These are phyloP conservation scores for Botrytis cinerea DNA, from an alignment of 2,329 filamentous ascomycete species.

Conservation along the genomic window DNA sequence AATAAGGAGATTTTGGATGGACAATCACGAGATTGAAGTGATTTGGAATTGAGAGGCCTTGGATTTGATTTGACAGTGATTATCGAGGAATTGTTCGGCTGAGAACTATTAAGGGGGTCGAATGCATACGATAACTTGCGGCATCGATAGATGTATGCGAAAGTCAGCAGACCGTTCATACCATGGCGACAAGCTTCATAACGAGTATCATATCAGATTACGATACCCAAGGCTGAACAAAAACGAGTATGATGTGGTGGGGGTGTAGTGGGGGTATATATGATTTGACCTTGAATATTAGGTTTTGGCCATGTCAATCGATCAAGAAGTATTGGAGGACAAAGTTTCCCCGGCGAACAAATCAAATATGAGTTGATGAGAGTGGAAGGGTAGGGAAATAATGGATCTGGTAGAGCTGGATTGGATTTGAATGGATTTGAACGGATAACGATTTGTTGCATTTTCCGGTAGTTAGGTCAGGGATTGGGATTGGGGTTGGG, in stretches of 20 bases:
- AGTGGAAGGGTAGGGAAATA: background rate
- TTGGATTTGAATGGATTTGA: background rate
- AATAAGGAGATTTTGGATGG: background rate
- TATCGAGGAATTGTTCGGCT: background rate
- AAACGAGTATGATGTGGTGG: background rate
- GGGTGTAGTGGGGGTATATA: background rate
- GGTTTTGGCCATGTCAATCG: background rate
- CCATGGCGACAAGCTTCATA: background rate
- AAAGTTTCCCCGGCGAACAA: background rate
- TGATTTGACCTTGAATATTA: background rate
- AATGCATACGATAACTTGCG: background rate
- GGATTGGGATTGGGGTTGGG: background rate
- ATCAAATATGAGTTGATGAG: background rate
- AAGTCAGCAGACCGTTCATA: background rate
- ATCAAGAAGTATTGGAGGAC: background rate
- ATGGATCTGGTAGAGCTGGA: background rate
- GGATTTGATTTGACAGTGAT: background rate
- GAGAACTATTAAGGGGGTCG: background rate
- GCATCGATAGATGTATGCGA: background rate
- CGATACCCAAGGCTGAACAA: background rate
- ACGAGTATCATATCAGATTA: background rate
- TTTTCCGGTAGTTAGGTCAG: slow-evolving; percentile 4
- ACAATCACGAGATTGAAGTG: background rate
- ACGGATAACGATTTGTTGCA: slow-evolving; percentile 1
- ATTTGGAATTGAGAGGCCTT: background rate